Base-by-base conservation (phyloP, 495 filamentous ascomycete genomes). In the Penicillium arizonense region DNA sequence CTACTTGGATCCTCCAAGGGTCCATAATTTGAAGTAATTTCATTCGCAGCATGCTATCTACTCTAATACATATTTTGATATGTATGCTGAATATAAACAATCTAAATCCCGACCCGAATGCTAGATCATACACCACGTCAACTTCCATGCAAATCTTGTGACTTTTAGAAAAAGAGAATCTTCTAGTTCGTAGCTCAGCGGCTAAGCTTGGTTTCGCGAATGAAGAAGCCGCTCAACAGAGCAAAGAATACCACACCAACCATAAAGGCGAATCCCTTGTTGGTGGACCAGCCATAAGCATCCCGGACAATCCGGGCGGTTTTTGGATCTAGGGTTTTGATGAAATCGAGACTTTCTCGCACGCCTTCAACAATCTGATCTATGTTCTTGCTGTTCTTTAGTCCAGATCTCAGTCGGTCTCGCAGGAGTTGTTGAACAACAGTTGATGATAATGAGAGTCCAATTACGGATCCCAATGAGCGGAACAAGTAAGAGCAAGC, bases 401-500 rank as follows among this genome's bases (percentile, higher is more conserved):
- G 65, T 2, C 62, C 72, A 12, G 62, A 67, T 18, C 70, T 67
- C n/a, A 95, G 72, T 32, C 80, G 73, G 3, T 62, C 69, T 5
- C 88, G 78, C 20, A 96, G 73, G 10, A 75, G 73, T 53, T 88
- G 85, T 63, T 96, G 91, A 14, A 90, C 79, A 13, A 90, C 77
- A 3, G 87, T 91, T 0, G 88, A 81, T 12, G 83, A 78, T 21
- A 89, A 63, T 20, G 86, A 86, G 34, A 95, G 67, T 8, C 90
- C 89, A 16, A 89, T 78, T 8, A 90, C 85, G 4, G 82, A 85
- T n/a, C 91, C 91, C 9, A 95, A 73, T 4, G 87, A 86, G 4
- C 91, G 85, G 77, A 96, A 96, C 2, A 95, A 80, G 65, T 95
- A 96, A 2, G 84, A 89, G 65, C 88, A 91, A 2, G 91, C 91